Evolutionary conservation across 2,329 filamentous ascomycete species (phyloP).

Genomic region (Calonectria honghensis): DNA sequence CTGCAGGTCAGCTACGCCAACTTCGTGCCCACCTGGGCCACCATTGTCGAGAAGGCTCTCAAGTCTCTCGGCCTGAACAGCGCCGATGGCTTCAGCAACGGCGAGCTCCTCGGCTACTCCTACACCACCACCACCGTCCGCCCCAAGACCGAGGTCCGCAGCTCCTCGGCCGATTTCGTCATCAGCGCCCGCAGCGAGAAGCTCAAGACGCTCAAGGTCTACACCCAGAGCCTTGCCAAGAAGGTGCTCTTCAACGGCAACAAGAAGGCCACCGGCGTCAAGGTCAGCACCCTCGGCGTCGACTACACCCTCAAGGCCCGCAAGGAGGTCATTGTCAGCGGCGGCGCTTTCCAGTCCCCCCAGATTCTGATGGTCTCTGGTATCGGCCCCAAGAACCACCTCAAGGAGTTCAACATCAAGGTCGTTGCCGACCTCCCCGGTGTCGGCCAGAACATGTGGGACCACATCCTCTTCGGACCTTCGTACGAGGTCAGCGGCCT

Average conservation of each 20-base stretch:
- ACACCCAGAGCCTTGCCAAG: conserved; percentile 64
- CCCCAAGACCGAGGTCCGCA: conserved; percentile 49
- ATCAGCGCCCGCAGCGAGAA: conserved; percentile 52
- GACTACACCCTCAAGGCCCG: conserved; percentile 46
- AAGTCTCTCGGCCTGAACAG: conserved; percentile 53
- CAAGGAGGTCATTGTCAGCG: conserved; percentile 47
- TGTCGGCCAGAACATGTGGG: conserved; percentile 50
- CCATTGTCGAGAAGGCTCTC: conserved; percentile 51
- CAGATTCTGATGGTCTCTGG: conserved; percentile 51
- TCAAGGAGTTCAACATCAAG: conserved; percentile 42
- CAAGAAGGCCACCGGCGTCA: conserved; percentile 64
- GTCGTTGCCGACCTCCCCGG: conserved; percentile 45
- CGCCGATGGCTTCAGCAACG: conserved; percentile 49
- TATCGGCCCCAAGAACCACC: conserved; percentile 42
- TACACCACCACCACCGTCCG: conserved; percentile 50
- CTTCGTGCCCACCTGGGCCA: conserved; percentile 50
- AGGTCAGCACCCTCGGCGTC: conserved; percentile 43
- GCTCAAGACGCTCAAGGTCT: conserved; percentile 62
- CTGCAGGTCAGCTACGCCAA: conserved; percentile 55
- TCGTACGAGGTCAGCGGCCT: conserved; percentile 49
- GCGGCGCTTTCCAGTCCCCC: conserved; percentile 47
- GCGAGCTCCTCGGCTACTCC: conserved; percentile 51
- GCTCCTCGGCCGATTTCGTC: conserved; percentile 54
- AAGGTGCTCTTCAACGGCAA: conserved; percentile 65
- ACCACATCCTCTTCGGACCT: conserved; percentile 47